phyloP scores from a whole-genome alignment of 2,329 filamentous ascomycete species.

The Trichophyton benhamiae region DNA sequence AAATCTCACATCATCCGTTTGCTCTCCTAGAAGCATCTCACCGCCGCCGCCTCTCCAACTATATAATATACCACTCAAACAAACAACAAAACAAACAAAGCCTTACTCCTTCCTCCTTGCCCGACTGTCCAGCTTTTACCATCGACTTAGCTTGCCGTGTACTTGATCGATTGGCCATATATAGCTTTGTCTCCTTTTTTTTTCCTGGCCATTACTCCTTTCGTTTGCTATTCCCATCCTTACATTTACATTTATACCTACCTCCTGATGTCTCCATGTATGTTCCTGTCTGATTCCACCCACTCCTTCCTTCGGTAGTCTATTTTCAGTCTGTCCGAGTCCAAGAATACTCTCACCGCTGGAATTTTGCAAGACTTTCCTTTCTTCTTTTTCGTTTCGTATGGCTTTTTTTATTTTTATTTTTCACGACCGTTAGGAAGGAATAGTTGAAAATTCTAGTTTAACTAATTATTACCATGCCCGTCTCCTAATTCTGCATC shows the following conservation, averaged over 20 bases:
- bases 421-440: slow-evolving; percentile 2
- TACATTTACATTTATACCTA: background rate
- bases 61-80: background rate
- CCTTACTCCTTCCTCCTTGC: background rate
- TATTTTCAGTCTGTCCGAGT: background rate
- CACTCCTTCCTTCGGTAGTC: background rate
- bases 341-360: background rate
- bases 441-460: background rate
- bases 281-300: background rate
- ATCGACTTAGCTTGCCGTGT: background rate
- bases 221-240: background rate
- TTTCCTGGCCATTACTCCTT: background rate
- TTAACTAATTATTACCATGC: background rate
- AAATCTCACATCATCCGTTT: background rate
- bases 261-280: background rate
- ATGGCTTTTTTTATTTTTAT: background rate
- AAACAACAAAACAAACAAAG: background rate
- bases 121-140: background rate
- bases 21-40: background rate
- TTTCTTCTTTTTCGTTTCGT: background rate
- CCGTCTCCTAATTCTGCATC: background rate
- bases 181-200: background rate
- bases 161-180: background rate
- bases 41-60: background rate
- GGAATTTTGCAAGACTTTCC: background rate